Base-by-base conservation (phyloP, 345 rosid genomes). In the Eucalyptus camaldulensis region DNA sequence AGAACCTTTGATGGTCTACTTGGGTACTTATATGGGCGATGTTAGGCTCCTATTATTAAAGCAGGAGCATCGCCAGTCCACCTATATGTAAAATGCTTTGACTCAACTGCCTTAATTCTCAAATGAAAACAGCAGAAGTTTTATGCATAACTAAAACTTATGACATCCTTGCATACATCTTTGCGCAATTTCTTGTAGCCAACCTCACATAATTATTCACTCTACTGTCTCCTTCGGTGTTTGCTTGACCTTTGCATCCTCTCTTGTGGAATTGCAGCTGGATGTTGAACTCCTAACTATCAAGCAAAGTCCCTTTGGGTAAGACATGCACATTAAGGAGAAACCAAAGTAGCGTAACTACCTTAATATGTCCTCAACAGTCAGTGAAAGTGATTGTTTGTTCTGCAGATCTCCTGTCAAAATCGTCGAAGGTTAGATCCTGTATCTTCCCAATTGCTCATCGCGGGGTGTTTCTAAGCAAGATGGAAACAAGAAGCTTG, bases 291-390 rank as follows among this genome's bases (percentile, higher is more conserved):
- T 96, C 87, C 91, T 97, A 76, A 29, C 99, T 65, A 97, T 97
- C 97, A 97, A 97, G 88, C 97, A 95, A 92, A 95, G 94, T 88
- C 96, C 98, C 86, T 97, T 97, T 47, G 98, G 99, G 99, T 97
- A 93, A 93, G 95, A 86, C 43, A 62, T 16, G 19, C 17, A 10
- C 27, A 67, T 15, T 40, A 5, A 87, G 29, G 51, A 80, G 45
- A 80, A 54, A 31, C 15, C 27, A 37, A 76, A 76, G 8, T 76
- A 76, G 16, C 6, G 2, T 24, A 2, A 27, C 58, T 0, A 25
- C n/a, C 25, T 13, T n/a, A 9, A 13, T 43, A 27, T 80, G 58
- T 29, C 31, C 56, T 50, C 60, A 13, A 43, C 43, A 72, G 13
- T 29, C 45, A 43, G 33, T 85, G 8, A 85, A 60, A 27, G 15